Evolutionary conservation across 768 basidiomycete species (phyloP), one percentile per base, ranked within the genome.

Genomic region (Mycena sanguinolenta): DNA sequence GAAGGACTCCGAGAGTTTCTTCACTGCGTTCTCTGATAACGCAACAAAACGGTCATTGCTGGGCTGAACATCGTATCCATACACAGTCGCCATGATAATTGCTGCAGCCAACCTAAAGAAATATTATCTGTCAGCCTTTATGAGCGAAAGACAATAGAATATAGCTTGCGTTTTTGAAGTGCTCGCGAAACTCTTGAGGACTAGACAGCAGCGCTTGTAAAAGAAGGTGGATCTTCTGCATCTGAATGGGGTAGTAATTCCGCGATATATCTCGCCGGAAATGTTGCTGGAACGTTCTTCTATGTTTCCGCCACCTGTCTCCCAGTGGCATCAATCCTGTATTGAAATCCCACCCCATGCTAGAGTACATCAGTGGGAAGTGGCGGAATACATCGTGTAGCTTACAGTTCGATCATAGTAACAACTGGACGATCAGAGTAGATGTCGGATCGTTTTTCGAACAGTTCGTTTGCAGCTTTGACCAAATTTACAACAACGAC

Each of bases 31-130:
- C 23, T 79, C 78, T 1, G 77, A 74, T 21, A 74, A 50, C 27
- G 63, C 59, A 9, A 80, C 71, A 52, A 78, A 76, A 27, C 69
- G 73, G 53, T 82, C 77, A 23, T 75, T 66, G 0, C 66, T 62
- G 1, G 76, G 67, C 9, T 77, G 62, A 27, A 80, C 72, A 19
- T 79, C 77, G 42, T 82, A 80, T 14, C 81, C 82, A 53, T 83
- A 83, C 19, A 79, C 75, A 28, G 77, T 71, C 13, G 67, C 64
- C 78, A 81, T 79, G 30, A 80, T 79, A 23, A 78, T 77, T 28
- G 78, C 77, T 21, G 78, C 76, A 1, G 76, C 74, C 38, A 78
- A 73, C 46, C 80, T 81, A 44, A 46, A 30, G 66, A 53, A 74
- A 79, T 77, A 36, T 30, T n/a, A n/a, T n/a, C n/a, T 38, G 17